Evolutionary conservation across 1,284 basidiomycete genomes (phyloP).

Genomic region (Acaromyces ingoldii): DNA sequence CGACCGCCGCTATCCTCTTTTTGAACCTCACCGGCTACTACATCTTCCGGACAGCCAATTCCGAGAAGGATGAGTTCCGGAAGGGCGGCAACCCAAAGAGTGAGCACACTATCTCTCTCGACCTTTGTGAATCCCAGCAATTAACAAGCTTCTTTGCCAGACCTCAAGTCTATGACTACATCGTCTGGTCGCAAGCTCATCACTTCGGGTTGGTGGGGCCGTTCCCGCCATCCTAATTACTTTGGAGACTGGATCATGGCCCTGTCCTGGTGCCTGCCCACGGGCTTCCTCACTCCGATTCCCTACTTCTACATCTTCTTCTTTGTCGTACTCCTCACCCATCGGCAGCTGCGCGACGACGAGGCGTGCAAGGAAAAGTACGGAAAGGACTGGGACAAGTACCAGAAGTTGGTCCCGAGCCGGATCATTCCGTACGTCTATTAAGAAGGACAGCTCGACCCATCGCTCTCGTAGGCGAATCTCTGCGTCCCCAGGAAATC

Average conservation of each 20-base stretch:
- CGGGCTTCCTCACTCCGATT: slow-evolving; percentile 82
- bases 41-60: slow-evolving; percentile 83
- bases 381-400: slow-evolving; percentile 67
- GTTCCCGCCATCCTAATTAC: slow-evolving; percentile 74
- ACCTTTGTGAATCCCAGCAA: no score
- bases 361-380: slow-evolving; percentile 74
- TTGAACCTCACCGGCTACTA: slow-evolving; percentile 77
- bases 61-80: slow-evolving; percentile 92
- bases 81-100: slow-evolving; percentile 88
- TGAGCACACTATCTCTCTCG: no score
- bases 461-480: no score
- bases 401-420: slow-evolving; percentile 61
- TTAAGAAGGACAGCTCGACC: slow-evolving; percentile 49
- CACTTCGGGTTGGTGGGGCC: slow-evolving; percentile 96
- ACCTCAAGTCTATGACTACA: slow-evolving; percentile 77
- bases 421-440: slow-evolving; percentile 86
- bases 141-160: slow-evolving; percentile 48
- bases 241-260: slow-evolving; percentile 80
- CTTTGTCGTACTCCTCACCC: slow-evolving; percentile 83
- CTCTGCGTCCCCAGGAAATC: no score
- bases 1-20: slow-evolving; percentile 62
- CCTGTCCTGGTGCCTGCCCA: slow-evolving; percentile 89
- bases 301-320: slow-evolving; percentile 90
- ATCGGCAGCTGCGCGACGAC: slow-evolving; percentile 86
- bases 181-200: slow-evolving; percentile 82